Conservation (phyloP, 805 yeast genomes). For the Tetrapisispora phaffii region DNA sequence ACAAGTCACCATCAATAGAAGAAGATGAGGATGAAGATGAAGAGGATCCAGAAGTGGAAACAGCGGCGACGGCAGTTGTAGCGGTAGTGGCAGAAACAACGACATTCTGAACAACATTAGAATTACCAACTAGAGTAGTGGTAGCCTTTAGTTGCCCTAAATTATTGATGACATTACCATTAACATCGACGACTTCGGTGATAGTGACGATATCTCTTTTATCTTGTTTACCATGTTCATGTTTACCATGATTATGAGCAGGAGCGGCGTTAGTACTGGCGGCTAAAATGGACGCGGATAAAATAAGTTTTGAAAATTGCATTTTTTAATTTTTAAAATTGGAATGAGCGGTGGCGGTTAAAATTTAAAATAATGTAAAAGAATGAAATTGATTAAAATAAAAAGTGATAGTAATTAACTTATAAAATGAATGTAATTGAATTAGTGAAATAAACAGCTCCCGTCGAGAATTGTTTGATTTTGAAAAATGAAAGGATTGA, state of each 20-base stretch:
- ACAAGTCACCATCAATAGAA: constrained; percentile 46
- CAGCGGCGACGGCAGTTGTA: constrained; percentile 20
- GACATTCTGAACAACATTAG: constrained; percentile 19
- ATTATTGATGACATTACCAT: constrained; percentile 23
- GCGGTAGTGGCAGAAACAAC: constrained; percentile 19
- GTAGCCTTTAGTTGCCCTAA: constrained; percentile 12
- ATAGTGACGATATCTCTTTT: constrained; percentile 28
- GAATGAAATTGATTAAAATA: background rate
- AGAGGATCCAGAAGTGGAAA: constrained; percentile 21
- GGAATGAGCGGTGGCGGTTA: background rate
- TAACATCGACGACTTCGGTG: constrained; percentile 25
- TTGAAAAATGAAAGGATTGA: background rate
- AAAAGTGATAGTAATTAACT: background rate
- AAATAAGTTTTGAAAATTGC: constrained; percentile 1
- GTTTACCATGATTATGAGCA: constrained; percentile 18
- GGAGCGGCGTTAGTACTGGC: constrained; percentile 18
- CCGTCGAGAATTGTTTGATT: background rate
- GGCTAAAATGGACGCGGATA: constrained; percentile 9
- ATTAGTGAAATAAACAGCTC: background rate
- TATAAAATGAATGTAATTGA: background rate
- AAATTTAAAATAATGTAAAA: background rate
- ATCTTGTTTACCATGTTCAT: constrained; percentile 16
- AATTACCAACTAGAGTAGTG: constrained; percentile 21
- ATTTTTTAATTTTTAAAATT: background rate
- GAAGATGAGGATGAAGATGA: constrained; percentile 25